Conservation (phyloP, 768 basidiomycete genomes). For the Auriscalpium microsporum region DNA sequence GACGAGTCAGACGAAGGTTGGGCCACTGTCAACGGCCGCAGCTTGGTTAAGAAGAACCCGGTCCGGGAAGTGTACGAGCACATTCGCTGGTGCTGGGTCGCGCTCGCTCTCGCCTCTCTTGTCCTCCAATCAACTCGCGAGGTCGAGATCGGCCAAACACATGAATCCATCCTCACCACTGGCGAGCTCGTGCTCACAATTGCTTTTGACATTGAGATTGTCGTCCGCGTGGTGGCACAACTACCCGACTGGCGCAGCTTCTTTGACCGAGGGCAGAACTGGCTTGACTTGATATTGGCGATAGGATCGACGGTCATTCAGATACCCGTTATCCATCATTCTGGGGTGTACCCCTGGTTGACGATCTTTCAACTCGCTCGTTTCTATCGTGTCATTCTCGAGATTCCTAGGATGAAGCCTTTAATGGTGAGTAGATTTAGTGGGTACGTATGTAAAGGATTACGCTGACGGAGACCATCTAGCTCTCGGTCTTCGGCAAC, state of each 20-base stretch:
- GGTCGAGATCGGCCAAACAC: constrained; percentile 37
- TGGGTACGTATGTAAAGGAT: not conserved
- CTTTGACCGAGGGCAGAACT: constrained; percentile 52
- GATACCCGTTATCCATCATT: constrained; percentile 65
- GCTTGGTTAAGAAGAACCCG: constrained; percentile 33
- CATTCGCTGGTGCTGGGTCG: constrained; percentile 67
- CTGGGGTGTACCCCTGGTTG: constrained; percentile 75
- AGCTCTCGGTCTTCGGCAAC: constrained; percentile 88
- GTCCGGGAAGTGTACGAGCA: constrained; percentile 49
- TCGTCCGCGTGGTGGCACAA: constrained; percentile 59
- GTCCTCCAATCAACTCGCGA: constrained; percentile 64
- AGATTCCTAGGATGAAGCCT: constrained; percentile 84
- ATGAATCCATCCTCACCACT: constrained; percentile 44
- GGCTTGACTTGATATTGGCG: constrained; percentile 70
- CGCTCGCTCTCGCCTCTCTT: constrained; percentile 63
- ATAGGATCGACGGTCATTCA: constrained; percentile 73
- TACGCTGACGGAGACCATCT: not conserved
- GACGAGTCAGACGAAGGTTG: constrained; percentile 62
- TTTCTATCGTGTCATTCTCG: constrained; percentile 89
- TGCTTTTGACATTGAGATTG: constrained; percentile 84
- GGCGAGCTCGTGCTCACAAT: constrained; percentile 73
- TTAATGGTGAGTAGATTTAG: constrained; percentile 56
- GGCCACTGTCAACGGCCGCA: constrained; percentile 39
- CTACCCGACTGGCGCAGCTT: constrained; percentile 82
- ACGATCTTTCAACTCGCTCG: constrained; percentile 78